These are phyloP conservation scores for Chrysosporium queenslandicum DNA, from an alignment of 2,329 filamentous ascomycete species.

Conservation along the genomic window DNA sequence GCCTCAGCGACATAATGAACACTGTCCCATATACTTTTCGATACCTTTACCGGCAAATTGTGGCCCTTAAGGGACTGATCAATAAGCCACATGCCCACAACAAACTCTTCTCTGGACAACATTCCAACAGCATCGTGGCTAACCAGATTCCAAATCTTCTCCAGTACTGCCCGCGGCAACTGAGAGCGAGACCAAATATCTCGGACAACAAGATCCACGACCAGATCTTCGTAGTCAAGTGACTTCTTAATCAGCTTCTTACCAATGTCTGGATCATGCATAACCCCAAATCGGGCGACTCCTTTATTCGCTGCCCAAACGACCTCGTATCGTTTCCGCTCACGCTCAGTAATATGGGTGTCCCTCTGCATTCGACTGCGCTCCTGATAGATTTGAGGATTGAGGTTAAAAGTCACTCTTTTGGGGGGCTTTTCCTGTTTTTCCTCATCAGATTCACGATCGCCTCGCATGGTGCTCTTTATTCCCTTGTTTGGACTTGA, in stretches of 20 bases:
- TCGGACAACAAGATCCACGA: slow-evolving; percentile 38
- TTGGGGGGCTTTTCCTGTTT: slow-evolving; percentile 19
- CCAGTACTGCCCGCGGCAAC: slow-evolving; percentile 31
- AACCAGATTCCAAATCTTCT: slow-evolving; percentile 41
- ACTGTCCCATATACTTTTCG: slow-evolving; percentile 41
- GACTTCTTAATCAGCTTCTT: slow-evolving; percentile 18
- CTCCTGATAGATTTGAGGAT: slow-evolving; percentile 42
- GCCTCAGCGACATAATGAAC: slow-evolving; percentile 23
- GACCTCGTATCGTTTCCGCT: slow-evolving; percentile 42
- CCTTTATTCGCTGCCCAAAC: slow-evolving; percentile 44
- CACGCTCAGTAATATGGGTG: slow-evolving; percentile 35
- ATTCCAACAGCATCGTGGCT: slow-evolving; percentile 30
- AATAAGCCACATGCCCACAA: slow-evolving; percentile 44
- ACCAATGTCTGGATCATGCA: slow-evolving; percentile 9
- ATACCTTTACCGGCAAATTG: slow-evolving; percentile 38
- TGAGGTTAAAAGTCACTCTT: slow-evolving; percentile 33
- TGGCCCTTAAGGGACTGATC: slow-evolving; percentile 41
- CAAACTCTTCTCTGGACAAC: slow-evolving; percentile 39
- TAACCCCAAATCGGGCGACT: slow-evolving; percentile 18
- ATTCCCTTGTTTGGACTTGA: slow-evolving; percentile 24
- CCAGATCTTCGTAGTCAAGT: slow-evolving; percentile 28
- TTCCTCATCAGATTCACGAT: slow-evolving; percentile 30
- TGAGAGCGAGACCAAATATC: slow-evolving; percentile 43
- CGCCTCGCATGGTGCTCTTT: slow-evolving; percentile 32
- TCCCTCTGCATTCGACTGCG: slow-evolving; percentile 40